A percentile compares a stretch with the other conserved stretches of the same genome.
Evolutionary conservation across 2,329 filamentous ascomycete species (phyloP).

Genomic region (Westerdykella sp.): DNA sequence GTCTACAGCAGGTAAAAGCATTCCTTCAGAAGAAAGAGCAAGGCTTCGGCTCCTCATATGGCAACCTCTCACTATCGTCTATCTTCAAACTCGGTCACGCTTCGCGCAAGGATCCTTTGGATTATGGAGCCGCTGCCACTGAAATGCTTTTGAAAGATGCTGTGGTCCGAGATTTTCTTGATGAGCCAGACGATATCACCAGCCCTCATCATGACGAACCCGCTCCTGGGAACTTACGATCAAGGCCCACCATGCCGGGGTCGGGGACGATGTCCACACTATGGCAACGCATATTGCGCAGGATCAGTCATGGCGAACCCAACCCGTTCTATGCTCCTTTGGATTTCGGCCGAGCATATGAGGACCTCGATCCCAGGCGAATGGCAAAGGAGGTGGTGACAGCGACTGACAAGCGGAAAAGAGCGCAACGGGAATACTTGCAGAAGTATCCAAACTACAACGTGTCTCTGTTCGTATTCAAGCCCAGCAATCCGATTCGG

Average conservation of each 20-base stretch:
- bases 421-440: slow-evolving; percentile 86
- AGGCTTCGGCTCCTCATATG: slow-evolving; percentile 54
- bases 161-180: slow-evolving; percentile 88
- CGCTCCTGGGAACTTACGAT: slow-evolving; percentile 29
- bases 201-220: slow-evolving; percentile 25
- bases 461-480: slow-evolving; percentile 82
- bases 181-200: slow-evolving; percentile 53
- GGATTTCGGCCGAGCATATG: slow-evolving; percentile 62
- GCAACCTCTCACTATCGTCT: slow-evolving; percentile 65
- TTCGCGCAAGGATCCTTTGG: slow-evolving; percentile 70
- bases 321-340: slow-evolving; percentile 93
- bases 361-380: slow-evolving; percentile 73
- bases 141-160: slow-evolving; percentile 97
- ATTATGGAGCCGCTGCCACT: slow-evolving; percentile 84
- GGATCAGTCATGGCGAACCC: slow-evolving; percentile 63
- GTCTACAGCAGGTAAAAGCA: slow-evolving; percentile 89
- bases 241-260: slow-evolving; percentile 43
- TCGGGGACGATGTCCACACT: slow-evolving; percentile 55
- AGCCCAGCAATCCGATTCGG: slow-evolving; percentile 68
- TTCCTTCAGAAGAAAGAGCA: slow-evolving; percentile 90
- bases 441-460: slow-evolving; percentile 85
- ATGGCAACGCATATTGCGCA: slow-evolving; percentile 55
- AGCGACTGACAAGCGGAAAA: slow-evolving; percentile 74
- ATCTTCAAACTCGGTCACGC: slow-evolving; percentile 59
- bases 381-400: slow-evolving; percentile 89